Evolutionary conservation across 2,329 filamentous ascomycete species (phyloP), one percentile per base, ranked within the genome.

Genomic region (Colletotrichum tabaci): DNA sequence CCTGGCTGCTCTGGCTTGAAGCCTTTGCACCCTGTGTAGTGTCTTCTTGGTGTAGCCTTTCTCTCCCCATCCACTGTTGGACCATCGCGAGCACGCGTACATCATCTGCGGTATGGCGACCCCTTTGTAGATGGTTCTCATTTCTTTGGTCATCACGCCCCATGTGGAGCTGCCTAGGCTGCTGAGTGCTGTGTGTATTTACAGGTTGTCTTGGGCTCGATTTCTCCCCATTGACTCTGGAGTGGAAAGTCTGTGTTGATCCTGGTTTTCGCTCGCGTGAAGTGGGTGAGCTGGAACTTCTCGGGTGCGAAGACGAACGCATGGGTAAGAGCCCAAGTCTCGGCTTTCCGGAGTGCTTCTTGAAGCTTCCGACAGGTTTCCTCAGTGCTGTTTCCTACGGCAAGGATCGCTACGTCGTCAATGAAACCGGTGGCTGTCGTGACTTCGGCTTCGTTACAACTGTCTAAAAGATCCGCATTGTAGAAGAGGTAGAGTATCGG

Each of bases 401-500:
- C 63, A 3, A 76, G 66, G 40, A 74, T 74, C 10, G 74, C 64
- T 23, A 67, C 23, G 40, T 72, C 46, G 42, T 68, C 38, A 52
- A 74, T 75, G 40, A 66, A 74, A 6, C 68, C 62, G 3, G 68
- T 65, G 21, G 67, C 72, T 55, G 60, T 66, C 23, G 58, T 74
- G 21, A 67, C 65, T 47, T 61, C 18, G 7, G 49, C 53, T 57
- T 63, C 15, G 10, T 73, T 74, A 42, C 57, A 69, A 12, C 21
- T 55, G 50, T 78, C 74, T 10, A 79, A 65, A 0, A 79, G 70
- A 52, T 77, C 74, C 35, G 74, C 73, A 40, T 78, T 78, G 42
- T 77, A 79, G 64, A 79, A 72, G 13, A 78, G 72, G 62, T 75
- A 79, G 35, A 77, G 75, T 30, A 79, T 77, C 6, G 74, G 77